A percentile compares a stretch with the other conserved stretches of the same genome.
These are phyloP conservation scores for Melaleuca quinquenervia DNA, from an alignment of 345 rosid genomes.

Conservation along the genomic window DNA sequence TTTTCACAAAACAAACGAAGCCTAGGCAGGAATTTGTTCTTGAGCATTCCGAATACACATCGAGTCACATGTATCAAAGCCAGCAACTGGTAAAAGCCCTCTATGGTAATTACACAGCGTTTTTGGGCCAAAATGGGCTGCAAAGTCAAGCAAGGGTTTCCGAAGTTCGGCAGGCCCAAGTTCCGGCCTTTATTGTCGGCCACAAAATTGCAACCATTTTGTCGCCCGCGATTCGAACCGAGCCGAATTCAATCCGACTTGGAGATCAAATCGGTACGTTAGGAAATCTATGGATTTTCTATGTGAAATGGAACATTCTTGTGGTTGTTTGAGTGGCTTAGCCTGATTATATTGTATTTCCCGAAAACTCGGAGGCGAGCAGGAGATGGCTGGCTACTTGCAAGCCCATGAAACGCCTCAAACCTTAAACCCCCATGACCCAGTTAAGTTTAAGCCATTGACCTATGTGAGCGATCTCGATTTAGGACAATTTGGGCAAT, in stretches of 20 bases:
- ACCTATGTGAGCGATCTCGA: accelerated
- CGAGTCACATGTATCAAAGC: background rate
- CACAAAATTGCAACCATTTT: background rate
- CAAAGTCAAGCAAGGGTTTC: background rate
- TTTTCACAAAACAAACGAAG: background rate
- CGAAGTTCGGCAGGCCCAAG: background rate
- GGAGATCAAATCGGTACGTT: background rate
- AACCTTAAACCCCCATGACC: accelerated
- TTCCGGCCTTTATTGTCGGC: background rate
- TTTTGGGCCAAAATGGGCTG: background rate
- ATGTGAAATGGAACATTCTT: background rate
- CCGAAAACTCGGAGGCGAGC: background rate
- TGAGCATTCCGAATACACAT: background rate
- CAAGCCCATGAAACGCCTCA: accelerated
- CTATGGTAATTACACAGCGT: background rate
- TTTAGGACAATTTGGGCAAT: background rate
- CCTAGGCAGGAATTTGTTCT: background rate
- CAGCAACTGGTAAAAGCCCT: background rate
- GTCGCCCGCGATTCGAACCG: background rate
- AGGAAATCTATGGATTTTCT: background rate
- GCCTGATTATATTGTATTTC: background rate
- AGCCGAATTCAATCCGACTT: background rate
- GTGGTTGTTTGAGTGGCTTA: background rate
- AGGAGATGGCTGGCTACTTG: background rate
- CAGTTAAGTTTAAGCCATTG: background rate